Base-by-base conservation (phyloP, 352 stramenopile species). In the Phytophthora vignae region DNA sequence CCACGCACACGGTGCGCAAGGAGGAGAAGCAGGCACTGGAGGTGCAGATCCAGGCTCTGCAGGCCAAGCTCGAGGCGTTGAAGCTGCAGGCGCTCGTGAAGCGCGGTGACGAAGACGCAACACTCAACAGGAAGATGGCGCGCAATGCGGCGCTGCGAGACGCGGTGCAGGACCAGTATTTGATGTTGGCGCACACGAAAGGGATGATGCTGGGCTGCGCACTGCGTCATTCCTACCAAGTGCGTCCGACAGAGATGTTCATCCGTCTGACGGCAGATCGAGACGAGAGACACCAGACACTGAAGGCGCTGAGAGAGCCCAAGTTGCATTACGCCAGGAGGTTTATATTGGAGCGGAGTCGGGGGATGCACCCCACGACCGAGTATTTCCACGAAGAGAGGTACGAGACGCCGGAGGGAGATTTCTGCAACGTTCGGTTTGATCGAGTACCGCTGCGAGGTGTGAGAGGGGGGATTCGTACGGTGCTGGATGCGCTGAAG, bases 391-490 rank as follows among this genome's bases (percentile, higher is more conserved):
- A 84, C 36, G 67, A 79, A 48, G 73, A 83, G 59, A 71, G 65
- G 10, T 90, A 84, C 57, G 78, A 84, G 55, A 84, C 76, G 0
- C 31, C 65, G 0, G 64, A 77, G 2, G 75, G 83, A 31, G 74
- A 89, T 33, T 81, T 70, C 15, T 87, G 79, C 60, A 78, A 75
- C 36, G 55, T 78, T 3, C 79, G 76, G 25, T 88, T 87, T 27
- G 79, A 87, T 38, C 57, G 87, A 17, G 59, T 81, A 12, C 76
- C 76, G 36, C 61, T 91, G 2, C 58, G 69, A 9, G 73, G 70
- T 17, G 57, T 74, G 2, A 63, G 56, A 53, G 70, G 70, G 6
- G 73, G 71, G 0, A 68, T 87, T 29, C 65, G 72, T 27, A 68
- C 73, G 4, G 71, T 88, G 2, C 73, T 83, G 22, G 61, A 82